A percentile compares a stretch with the other conserved stretches of the same genome.
Conservation (phyloP, 768 basidiomycete species). For the Phylloporus rhodoxanthus region DNA sequence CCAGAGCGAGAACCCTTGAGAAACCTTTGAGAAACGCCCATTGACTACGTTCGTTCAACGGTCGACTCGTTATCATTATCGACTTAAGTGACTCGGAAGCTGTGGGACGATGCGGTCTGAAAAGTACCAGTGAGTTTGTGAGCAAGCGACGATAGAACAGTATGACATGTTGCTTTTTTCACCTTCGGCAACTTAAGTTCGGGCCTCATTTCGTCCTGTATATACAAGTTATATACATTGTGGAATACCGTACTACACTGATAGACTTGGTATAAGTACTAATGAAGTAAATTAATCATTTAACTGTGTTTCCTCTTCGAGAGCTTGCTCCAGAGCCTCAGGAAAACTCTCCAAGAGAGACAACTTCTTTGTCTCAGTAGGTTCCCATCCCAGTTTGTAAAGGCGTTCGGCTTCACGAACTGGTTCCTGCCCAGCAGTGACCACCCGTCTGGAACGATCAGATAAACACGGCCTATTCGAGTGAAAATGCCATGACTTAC, state of each 20-base stretch:
- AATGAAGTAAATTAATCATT: background rate
- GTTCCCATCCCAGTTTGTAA: constrained; percentile 37
- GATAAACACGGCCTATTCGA: background rate
- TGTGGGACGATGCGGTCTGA: background rate
- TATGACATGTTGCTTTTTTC: background rate
- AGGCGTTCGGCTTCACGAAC: constrained; percentile 32
- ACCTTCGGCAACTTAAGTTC: background rate
- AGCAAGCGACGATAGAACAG: no score
- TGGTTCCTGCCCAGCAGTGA: constrained; percentile 36
- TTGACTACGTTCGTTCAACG: constrained; percentile 13
- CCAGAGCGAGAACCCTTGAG: background rate
- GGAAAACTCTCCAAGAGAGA: constrained; percentile 27
- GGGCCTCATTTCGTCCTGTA: constrained; percentile 5
- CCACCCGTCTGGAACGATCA: constrained; percentile 33
- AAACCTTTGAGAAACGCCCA: background rate
- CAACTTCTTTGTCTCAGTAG: constrained; percentile 23
- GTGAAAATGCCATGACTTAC: constrained; percentile 24
- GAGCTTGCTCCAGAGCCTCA: constrained; percentile 26
- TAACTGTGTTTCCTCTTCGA: constrained; percentile 2
- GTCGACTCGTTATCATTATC: constrained; percentile 1
- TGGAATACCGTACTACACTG: background rate
- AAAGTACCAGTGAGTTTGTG: background rate
- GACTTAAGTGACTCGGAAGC: constrained; percentile 4
- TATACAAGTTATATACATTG: constrained; percentile 1
- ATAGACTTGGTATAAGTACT: background rate